phyloP scores from a whole-genome alignment of 495 filamentous ascomycete genomes.

The Pseudomonodictys pantanalensis region DNA sequence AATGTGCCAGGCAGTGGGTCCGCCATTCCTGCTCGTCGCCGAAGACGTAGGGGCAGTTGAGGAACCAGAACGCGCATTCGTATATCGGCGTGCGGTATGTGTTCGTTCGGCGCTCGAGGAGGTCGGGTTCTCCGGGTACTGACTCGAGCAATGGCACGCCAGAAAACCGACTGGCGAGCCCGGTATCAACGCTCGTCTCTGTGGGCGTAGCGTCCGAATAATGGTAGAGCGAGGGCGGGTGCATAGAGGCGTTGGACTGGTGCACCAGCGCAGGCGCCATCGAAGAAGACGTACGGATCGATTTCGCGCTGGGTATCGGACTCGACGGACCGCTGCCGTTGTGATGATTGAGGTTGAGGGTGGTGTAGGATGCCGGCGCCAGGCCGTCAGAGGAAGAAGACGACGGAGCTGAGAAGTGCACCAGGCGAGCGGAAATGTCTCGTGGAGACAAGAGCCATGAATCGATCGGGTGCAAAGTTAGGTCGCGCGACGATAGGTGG shows the following conservation, averaged over 20 bases:
- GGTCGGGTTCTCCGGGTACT: slow-evolving; percentile 26
- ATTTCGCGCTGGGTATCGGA: not conserved
- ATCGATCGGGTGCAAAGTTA: no score
- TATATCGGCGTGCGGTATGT: slow-evolving; percentile 10
- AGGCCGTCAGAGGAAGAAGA: slow-evolving; percentile 12
- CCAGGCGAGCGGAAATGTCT: slow-evolving; percentile 26
- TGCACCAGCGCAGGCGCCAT: slow-evolving; percentile 32
- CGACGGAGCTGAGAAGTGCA: no score
- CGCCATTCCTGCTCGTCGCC: slow-evolving; percentile 27
- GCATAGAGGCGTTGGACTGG: slow-evolving; percentile 23
- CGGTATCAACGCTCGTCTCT: slow-evolving; percentile 27
- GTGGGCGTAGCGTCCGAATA: slow-evolving; percentile 28
- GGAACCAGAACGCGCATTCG: slow-evolving; percentile 35
- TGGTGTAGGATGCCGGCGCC: slow-evolving; percentile 5
- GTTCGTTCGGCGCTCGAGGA: slow-evolving; percentile 22
- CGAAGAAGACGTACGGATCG: slow-evolving; percentile 14
- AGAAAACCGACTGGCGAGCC: slow-evolving; percentile 23
- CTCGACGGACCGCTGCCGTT: no score
- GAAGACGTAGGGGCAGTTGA: slow-evolving; percentile 29
- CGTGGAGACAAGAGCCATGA: slow-evolving; percentile 23
- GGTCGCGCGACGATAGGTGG: no score
- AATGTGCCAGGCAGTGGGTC: slow-evolving; percentile 28
- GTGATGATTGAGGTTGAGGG: no score
- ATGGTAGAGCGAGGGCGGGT: slow-evolving; percentile 28
- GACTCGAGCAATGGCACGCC: slow-evolving; percentile 31